Base-by-base conservation (phyloP, 495 filamentous ascomycete species). In the Lepidopterella palustris region DNA sequence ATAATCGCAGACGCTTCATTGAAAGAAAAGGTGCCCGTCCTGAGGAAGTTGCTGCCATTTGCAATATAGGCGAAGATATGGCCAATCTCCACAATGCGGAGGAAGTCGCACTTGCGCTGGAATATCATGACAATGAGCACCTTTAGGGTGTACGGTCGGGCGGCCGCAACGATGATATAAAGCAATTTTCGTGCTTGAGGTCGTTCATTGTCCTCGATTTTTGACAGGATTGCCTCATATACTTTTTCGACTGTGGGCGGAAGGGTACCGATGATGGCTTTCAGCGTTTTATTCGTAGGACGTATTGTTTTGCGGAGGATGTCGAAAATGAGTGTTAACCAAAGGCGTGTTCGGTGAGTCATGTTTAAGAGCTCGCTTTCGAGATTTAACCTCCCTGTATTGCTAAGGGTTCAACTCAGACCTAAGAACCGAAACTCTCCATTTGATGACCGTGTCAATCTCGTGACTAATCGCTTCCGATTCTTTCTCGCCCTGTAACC, bases 291-390 rank as follows among this genome's bases (percentile, higher is more conserved):
- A 32, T 18, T 21, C 26, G 47, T 59, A 23, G 47, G 25, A 53
- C 18, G 23, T 32, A n/a, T 35, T 29, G 20, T 25, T 59, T 59
- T 32, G 26, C 39, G 31, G 26, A 62, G 18, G 18, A 51, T 26
- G 13, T 62, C 54, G 13, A 62, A 53, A 21, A 62, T 29, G 24
- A 62, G 53, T 15, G 49, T 35, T 20, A 62, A n/a, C 60, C 54
- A 62, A 45, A 62, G 60, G 27, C 53, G 73, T 63, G 0, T 49
- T 70, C 71, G 71, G 73, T 29, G 21, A 9, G 2, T 23, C 23
- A 61, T 74, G 72, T 25, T 23, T 13, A 54, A 26, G 11, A 58
- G 21, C 25, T 29, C 18, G 0, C 53, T 18, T 32, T 25, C 31
- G 45, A 61, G 58, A 29, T 58, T 42, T n/a, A 8, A 28, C 27